Evolutionary conservation across 1,284 basidiomycete genomes (phyloP).

Genomic region (Sanghuangporus baumii): DNA sequence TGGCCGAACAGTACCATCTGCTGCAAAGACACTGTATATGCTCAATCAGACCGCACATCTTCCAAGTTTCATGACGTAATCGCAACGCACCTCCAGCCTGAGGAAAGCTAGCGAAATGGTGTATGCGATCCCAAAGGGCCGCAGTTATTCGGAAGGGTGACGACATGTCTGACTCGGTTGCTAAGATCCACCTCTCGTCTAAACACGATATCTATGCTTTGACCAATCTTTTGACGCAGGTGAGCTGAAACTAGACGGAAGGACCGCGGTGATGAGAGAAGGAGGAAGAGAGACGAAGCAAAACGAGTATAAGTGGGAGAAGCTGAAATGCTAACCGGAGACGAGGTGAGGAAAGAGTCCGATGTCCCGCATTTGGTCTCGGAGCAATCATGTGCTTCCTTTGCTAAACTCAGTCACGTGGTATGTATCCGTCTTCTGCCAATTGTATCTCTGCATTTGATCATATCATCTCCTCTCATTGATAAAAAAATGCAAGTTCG

Average conservation of each 20-base stretch:
- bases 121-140: constrained; percentile 88
- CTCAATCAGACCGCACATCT: not conserved
- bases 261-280: not conserved
- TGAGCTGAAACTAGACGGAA: not conserved
- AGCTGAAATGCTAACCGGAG: too few relatives aligned
- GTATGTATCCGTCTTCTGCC: too few relatives aligned
- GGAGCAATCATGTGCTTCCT: too few relatives aligned
- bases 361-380: too few relatives aligned
- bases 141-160: constrained; percentile 62
- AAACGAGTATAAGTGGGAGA: not conserved
- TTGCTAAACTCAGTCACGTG: too few relatives aligned
- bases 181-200: not conserved
- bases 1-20: constrained; percentile 90
- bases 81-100: constrained; percentile 70
- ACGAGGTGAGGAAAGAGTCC: too few relatives aligned
- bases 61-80: not conserved
- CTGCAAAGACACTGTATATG: constrained; percentile 70
- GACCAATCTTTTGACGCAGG: not conserved
- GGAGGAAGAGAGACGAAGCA: not conserved
- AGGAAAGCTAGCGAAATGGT: constrained; percentile 92
- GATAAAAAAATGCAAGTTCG: too few relatives aligned
- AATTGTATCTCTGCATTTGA: too few relatives aligned
- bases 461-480: too few relatives aligned
- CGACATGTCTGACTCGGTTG: constrained; percentile 16
- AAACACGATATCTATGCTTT: not conserved